These are phyloP conservation scores for Taxillus chinensis DNA, from an alignment of 164 flowering plant species.

Conservation along the genomic window DNA sequence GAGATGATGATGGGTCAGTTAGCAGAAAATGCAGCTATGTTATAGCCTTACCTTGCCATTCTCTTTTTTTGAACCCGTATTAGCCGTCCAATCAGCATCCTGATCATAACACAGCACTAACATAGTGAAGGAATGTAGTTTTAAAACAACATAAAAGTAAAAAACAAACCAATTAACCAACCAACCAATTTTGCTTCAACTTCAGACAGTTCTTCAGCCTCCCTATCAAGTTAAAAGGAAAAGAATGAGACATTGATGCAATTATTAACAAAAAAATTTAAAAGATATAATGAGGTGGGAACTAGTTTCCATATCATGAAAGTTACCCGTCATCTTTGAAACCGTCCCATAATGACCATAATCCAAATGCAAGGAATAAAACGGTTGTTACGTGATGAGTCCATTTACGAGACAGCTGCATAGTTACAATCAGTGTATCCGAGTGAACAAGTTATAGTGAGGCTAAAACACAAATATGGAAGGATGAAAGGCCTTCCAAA, in stretches of 20 bases:
- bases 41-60: slow-evolving; percentile 44
- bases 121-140: too few species aligned
- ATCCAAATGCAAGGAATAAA: slow-evolving; percentile 83
- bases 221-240: slow-evolving; percentile 35
- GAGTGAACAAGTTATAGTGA: neutral
- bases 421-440: neutral
- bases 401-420: slow-evolving; percentile 81
- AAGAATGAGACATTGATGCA: slow-evolving; percentile 6
- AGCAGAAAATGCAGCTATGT: neutral
- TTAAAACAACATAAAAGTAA: neutral
- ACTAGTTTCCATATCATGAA: neutral
- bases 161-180: slow-evolving; percentile 15
- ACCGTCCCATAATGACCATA: slow-evolving; percentile 94
- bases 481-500: neutral
- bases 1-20: neutral
- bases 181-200: slow-evolving; percentile 90
- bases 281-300: neutral
- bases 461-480: neutral
- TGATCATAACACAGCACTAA: slow-evolving; percentile 15
- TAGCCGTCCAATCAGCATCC: slow-evolving; percentile 67
- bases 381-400: slow-evolving; percentile 87
- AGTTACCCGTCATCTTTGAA: slow-evolving; percentile 60
- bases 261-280: neutral
- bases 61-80: slow-evolving; percentile 26
- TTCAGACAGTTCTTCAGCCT: slow-evolving; percentile 77